Evolutionary conservation across 1,284 basidiomycete genomes (phyloP), one percentile per base, ranked within the genome.

Genomic region (Puccinia novopanici): DNA sequence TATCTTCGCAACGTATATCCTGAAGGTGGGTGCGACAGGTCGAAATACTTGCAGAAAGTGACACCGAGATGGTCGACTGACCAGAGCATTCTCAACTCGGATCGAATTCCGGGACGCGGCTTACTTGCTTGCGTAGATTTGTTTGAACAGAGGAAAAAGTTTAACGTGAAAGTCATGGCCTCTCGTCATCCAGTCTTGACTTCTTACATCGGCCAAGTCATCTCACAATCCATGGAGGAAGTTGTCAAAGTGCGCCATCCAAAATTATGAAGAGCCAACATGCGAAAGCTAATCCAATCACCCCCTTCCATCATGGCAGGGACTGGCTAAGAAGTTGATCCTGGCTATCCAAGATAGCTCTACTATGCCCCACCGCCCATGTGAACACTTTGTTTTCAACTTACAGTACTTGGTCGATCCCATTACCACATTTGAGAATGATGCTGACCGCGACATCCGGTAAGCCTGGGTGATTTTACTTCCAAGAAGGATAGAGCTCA

Each of bases 1-100:
- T 96, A 93, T 84, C 90, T 95, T 34, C 91, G 95, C 34, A 91
- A 92, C 82, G 89, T 98, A 68, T 98, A 98, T 84, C 95, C 95
- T 0, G 88, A 91, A 12, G n/a, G n/a, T n/a, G n/a, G 79, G 85
- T 83, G 19, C 34, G 83, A 63, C 3, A 24, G 30, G 6, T 68
- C 22, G 12, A 0, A 12, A 42, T 22, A 45, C 34, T 27, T 24
- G 6, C 22, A 0, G 42, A 15, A 30, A 45, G 17, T 72, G 12
- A 50, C 19, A 0, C 45, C 22, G 15, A 42, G 9, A 9, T 10
- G 17, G 4, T 61, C 24, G 22, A 74, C 8, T 68, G 15, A 24
- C 37, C 15, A 15, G 45, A n/a, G n/a, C n/a, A 45, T 57, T 57
- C 55, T n/a, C 5, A 9, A 57, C 27, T 27, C 13, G 17, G 17